These are phyloP conservation scores for Aspergillus novoparasiticus DNA, from an alignment of 2,329 filamentous ascomycete species.

Conservation along the genomic window DNA sequence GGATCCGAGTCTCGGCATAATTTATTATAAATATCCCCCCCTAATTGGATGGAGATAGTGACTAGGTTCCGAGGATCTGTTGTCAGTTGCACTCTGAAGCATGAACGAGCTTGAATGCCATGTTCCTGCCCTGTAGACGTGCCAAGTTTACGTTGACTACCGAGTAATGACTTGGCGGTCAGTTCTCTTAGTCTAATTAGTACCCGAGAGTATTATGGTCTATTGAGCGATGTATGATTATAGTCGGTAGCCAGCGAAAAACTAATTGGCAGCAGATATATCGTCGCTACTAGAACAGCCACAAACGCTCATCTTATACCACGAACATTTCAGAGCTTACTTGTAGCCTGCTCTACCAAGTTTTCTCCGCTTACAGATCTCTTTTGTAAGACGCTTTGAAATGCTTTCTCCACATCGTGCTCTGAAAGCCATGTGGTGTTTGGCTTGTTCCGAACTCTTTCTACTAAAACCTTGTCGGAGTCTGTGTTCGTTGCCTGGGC, in stretches of 20 bases:
- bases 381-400: slow-evolving; percentile 19
- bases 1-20: not conserved
- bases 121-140: not conserved
- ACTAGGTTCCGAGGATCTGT: not conserved
- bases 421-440: slow-evolving; percentile 51
- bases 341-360: not conserved
- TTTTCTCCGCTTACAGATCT: not conserved
- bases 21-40: not conserved
- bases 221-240: not conserved
- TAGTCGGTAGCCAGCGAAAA: not conserved
- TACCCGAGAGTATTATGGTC: not conserved
- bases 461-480: slow-evolving; percentile 43
- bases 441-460: slow-evolving; percentile 38
- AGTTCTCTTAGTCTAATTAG: not conserved
- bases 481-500: slow-evolving; percentile 19
- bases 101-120: not conserved
- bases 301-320: too few species aligned
- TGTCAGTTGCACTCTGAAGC: not conserved
- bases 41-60: not conserved
- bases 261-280: not conserved
- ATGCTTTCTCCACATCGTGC: slow-evolving; percentile 49
- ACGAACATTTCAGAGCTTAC: not conserved
- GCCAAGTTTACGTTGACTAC: not conserved
- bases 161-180: not conserved
- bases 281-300: not conserved